A percentile compares a stretch with the other conserved stretches of the same genome.
phyloP scores from a whole-genome alignment of 768 basidiomycete genomes.

The Suillus variegatus region DNA sequence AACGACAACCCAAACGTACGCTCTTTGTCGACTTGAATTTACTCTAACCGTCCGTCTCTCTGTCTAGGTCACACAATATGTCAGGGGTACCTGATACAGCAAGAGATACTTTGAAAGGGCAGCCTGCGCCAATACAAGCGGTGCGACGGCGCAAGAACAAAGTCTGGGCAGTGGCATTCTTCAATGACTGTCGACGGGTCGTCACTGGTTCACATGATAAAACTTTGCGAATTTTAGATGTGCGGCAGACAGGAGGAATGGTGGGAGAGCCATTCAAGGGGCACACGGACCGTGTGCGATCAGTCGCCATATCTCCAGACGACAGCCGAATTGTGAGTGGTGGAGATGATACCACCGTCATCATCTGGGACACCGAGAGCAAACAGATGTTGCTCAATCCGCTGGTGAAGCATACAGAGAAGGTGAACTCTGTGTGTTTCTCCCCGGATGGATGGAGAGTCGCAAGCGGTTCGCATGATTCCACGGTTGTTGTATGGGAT shows the following conservation, averaged over 20 bases:
- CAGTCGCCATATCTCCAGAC: conserved; percentile 8
- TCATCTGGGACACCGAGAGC: conserved; percentile 7
- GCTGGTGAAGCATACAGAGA: conserved; percentile 17
- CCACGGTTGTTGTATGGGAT: conserved; percentile 10
- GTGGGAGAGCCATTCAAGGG: conserved; percentile 27
- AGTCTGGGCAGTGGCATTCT: conserved; percentile 32
- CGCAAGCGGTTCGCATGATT: conserved; percentile 41
- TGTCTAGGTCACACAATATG: not conserved
- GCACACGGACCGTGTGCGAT: not conserved
- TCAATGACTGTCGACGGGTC: conserved; percentile 25
- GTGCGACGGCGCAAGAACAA: conserved; percentile 25
- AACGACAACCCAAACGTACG: not conserved
- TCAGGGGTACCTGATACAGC: not conserved
- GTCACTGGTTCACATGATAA: conserved; percentile 32
- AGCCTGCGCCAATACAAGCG: not conserved
- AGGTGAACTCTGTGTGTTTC: conserved; percentile 34
- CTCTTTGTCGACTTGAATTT: not conserved
- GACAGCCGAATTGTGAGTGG: conserved; percentile 4
- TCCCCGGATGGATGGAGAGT: conserved; percentile 43
- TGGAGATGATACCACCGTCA: conserved; percentile 1
- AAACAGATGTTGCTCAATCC: not conserved
- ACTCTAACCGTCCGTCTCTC: not conserved
- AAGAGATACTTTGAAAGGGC: not conserved
- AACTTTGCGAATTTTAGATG: conserved; percentile 31
- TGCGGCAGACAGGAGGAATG: conserved; percentile 20